Evolutionary conservation across 495 filamentous ascomycete species (phyloP), one percentile per base, ranked within the genome.

Genomic region (Penicillium pancosmium): DNA sequence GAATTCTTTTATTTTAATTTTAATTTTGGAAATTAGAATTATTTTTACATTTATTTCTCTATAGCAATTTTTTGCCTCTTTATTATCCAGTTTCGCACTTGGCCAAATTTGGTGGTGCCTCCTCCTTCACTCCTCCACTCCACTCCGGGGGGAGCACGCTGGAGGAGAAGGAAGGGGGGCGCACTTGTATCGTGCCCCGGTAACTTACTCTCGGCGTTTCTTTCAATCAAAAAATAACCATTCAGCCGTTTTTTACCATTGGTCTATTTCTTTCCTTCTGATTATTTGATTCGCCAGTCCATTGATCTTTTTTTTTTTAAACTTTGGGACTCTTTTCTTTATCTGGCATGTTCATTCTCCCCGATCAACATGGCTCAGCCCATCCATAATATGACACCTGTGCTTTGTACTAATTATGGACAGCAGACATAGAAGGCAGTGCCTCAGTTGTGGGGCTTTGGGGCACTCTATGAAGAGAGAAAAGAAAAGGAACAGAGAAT

Each of bases 1-100:
- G n/a, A n/a, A 34, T 55, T 52, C 25, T 51, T 36, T 40, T 25
- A 35, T 55, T 55, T 56, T 44, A 47, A 44, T 56, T 63, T 52
- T 16, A 23, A 23, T 23, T 23, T 23, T 23, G 23, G 23, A 23
- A 23, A 23, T 3, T 23, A 47, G 48, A 3, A 44, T 46, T 2
- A 41, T 58, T 52, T 58, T 54, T 44, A 49, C 55, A 21, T 50
- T 54, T 60, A 16, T 44, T 44, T 44, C 0, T 16, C 15, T 16
- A 0, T 44, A 44, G 21, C 7, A 44, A 59, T 60, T 56, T 56
- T 19, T 44, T 56, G n/a, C 36, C 52, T 55, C 58, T 46, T 52
- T 55, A 54, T 38, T 27, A 38, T 56, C 40, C 52, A 43, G 23
- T 56, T 50, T 65, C 21, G 21, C 46, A n/a, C 46, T 48, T 48